A percentile compares a stretch with the other conserved stretches of the same genome.
phyloP scores from a whole-genome alignment of 495 filamentous ascomycete genomes.

The Trichocladium antarcticum region DNA sequence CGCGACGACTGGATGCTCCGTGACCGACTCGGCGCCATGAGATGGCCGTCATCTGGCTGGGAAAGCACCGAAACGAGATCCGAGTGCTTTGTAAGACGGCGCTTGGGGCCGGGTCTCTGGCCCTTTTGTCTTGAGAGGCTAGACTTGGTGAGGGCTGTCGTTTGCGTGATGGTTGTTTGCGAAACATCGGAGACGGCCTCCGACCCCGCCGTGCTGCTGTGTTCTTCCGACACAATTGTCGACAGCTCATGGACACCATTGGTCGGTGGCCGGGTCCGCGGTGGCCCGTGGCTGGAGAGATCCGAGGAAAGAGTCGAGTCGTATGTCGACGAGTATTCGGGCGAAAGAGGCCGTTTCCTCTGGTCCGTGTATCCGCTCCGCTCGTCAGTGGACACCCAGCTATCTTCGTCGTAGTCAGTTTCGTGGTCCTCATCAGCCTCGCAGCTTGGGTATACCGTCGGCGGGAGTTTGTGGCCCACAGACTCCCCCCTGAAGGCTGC shows the following conservation, averaged over 20 bases:
- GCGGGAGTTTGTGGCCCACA: constrained; percentile 30
- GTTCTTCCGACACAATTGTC: constrained; percentile 59
- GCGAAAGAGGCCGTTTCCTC: constrained; percentile 20
- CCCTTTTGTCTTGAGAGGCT: constrained; percentile 31
- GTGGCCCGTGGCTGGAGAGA: constrained; percentile 11
- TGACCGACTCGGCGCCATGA: constrained; percentile 27
- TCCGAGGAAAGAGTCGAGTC: constrained; percentile 25
- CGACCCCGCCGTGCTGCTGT: constrained; percentile 40
- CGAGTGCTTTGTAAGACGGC: constrained; percentile 78
- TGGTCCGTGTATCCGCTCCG: constrained; percentile 22
- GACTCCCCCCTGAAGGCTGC: constrained; percentile 49
- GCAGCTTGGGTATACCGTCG: constrained; percentile 36
- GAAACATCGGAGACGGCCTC: constrained; percentile 36
- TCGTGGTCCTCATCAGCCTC: constrained; percentile 24
- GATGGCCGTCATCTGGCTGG: constrained; percentile 49
- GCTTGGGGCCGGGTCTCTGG: constrained; percentile 45
- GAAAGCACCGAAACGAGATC: constrained; percentile 91
- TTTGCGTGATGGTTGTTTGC: constrained; percentile 41
- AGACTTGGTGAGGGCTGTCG: constrained; percentile 28
- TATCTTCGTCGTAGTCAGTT: constrained; percentile 15
- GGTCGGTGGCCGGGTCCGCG: constrained; percentile 45
- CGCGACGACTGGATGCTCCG: constrained; percentile 57
- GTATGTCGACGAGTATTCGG: constrained; percentile 21
- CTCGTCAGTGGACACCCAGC: constrained; percentile 9
- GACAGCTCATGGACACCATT: constrained; percentile 58